Conservation (phyloP, 2,329 filamentous ascomycete species). For the Aspergillus tanneri region DNA sequence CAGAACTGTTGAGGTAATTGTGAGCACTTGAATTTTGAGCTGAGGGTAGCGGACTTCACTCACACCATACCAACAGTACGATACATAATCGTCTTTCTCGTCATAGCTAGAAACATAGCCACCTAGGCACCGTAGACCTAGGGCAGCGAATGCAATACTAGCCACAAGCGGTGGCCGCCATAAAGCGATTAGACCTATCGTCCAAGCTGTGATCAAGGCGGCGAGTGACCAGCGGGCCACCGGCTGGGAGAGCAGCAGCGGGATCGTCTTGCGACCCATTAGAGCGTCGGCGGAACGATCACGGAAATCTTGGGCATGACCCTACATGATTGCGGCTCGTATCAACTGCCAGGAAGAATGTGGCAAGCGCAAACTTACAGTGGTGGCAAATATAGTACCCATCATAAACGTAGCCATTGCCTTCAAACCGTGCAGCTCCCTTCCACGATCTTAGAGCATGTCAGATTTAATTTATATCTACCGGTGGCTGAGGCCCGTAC, state of each 20-base stretch:
- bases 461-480: no score
- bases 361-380: not conserved
- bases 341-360: not conserved
- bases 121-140: slow-evolving; percentile 1
- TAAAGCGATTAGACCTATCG: slow-evolving; percentile 1
- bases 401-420: slow-evolving; percentile 1
- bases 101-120: slow-evolving; percentile 2
- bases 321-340: not conserved
- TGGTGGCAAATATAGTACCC: slow-evolving; percentile 3
- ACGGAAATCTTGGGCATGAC: slow-evolving; percentile 4
- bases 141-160: not conserved
- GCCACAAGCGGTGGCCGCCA: slow-evolving; percentile 1
- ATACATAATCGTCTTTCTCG: not conserved
- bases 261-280: slow-evolving; percentile 4
- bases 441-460: not conserved
- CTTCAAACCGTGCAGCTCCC: slow-evolving; percentile 4
- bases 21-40: not conserved
- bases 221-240: slow-evolving; percentile 2
- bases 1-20: not conserved
- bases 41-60: not conserved
- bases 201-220: not conserved
- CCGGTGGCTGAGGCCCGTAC: not conserved
- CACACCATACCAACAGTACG: slow-evolving; percentile 3
- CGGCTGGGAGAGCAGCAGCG: not conserved
- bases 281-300: slow-evolving; percentile 1